These are phyloP conservation scores for Filobasidium wieringae DNA, from an alignment of 768 basidiomycete genomes.

Conservation along the genomic window DNA sequence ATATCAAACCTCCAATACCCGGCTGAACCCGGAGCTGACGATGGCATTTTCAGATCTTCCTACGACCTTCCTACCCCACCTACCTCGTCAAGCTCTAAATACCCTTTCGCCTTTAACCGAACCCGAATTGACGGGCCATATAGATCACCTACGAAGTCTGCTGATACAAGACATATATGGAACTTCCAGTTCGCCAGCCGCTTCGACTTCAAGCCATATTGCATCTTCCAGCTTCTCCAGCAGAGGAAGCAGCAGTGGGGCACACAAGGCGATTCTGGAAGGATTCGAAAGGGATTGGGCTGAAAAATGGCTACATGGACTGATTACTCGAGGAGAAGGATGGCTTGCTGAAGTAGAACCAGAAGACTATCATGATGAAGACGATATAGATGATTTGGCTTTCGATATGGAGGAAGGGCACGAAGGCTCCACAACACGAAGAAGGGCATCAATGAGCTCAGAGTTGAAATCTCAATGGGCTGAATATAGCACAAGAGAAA, in stretches of 20 bases:
- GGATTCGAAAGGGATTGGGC: slow-evolving; percentile 37
- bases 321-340: slow-evolving; percentile 29
- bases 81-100: slow-evolving; percentile 24
- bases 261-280: slow-evolving; percentile 12
- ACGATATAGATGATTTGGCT: slow-evolving; percentile 3
- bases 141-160: slow-evolving; percentile 5
- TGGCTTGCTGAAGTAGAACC: slow-evolving; percentile 27
- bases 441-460: background rate
- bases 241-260: background rate
- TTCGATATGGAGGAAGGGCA: background rate
- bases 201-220: background rate
- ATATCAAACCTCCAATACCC: no score
- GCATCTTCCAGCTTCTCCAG: background rate
- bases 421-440: no score
- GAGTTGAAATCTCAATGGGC: background rate
- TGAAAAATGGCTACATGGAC: slow-evolving; percentile 33
- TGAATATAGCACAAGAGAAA: slow-evolving; percentile 21
- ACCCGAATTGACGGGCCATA: slow-evolving; percentile 19
- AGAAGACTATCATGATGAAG: slow-evolving; percentile 13
- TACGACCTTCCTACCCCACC: slow-evolving; percentile 27
- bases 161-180: background rate
- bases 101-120: slow-evolving; percentile 22
- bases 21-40: no score
- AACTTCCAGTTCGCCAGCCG: background rate
- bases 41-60: no score